Evolutionary conservation across 306 rosid species (phyloP), one percentile per base, ranked within the genome.

Genomic region (Quercus alba): DNA sequence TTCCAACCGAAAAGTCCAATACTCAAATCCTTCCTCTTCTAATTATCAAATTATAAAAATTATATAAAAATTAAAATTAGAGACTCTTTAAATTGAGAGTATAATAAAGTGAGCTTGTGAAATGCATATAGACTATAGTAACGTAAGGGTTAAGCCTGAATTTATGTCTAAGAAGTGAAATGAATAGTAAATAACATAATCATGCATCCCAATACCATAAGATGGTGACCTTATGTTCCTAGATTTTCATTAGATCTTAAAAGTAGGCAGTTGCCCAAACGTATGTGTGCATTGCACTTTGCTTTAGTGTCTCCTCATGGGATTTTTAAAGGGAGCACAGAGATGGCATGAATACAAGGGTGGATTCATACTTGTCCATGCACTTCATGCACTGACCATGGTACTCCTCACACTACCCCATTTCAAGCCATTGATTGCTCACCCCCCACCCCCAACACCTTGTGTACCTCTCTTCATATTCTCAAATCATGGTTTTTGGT

Each of bases 301-400:
- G 28, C 38, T 12, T 19, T 58, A 1, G 9, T 19, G 38, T 67
- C 6, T 33, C 17, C 10, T 33, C 52, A 1, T 33, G 26, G 72
- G 46, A 41, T 20, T 54, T 7, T 70, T 69, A 5, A 56, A 7
- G 76, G 80, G 73, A 21, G 28, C 81, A 75, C 46, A 62, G 76
- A 72, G 75, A 82, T 80, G 76, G 87, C 86, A 84, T 88, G 90
- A 88, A 73, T 63, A 71, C 83, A 75, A 71, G 31, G 75, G 84
- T 79, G 81, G 13, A 38, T 33, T 26, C 52, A 55, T 80, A 73
- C 72, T 46, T 73, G 25, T 63, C 78, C 67, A 51, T 63, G 54
- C 71, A 59, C 26, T 56, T 74, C 81, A 30, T 78, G 80, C 80
- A 59, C 28, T 33, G 14, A 71, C 81, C 59, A 30, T 49, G 61